Conservation (phyloP, 495 filamentous ascomycete genomes). For the Neurospora sp. region DNA sequence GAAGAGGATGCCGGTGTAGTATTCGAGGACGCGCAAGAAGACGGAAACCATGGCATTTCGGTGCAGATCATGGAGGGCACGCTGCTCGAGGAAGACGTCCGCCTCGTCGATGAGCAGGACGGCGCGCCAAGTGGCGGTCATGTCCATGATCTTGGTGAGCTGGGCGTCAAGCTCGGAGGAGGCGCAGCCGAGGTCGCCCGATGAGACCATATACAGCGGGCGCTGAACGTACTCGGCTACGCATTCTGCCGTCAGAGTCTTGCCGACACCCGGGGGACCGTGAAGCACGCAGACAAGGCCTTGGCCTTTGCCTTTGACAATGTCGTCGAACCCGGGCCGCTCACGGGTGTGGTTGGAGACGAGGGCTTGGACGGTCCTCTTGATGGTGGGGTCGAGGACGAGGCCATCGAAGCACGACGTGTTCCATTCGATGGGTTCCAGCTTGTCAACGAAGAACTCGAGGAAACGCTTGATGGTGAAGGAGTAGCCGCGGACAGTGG, state of each 20-base stretch:
- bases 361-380: constrained; percentile 43
- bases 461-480: constrained; percentile 22
- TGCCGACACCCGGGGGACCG: constrained; percentile 29
- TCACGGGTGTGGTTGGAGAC: constrained; percentile 27
- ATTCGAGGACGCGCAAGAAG: constrained; percentile 37
- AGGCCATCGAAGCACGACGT: constrained; percentile 39
- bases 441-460: constrained; percentile 22
- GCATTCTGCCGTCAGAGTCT: constrained; percentile 32
- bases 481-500: constrained; percentile 25
- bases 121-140: constrained; percentile 37
- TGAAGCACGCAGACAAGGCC: constrained; percentile 32
- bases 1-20: constrained; percentile 38
- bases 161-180: constrained; percentile 16
- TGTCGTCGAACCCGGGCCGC: constrained; percentile 25
- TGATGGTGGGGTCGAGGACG: constrained; percentile 40
- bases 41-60: constrained; percentile 37
- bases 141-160: constrained; percentile 39
- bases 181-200: constrained; percentile 41
- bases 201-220: constrained; percentile 45
- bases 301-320: constrained; percentile 27
- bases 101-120: constrained; percentile 44
- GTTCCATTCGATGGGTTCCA: constrained; percentile 23
- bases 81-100: constrained; percentile 38
- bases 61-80: constrained; percentile 29
- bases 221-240: constrained; percentile 40